Conservation (phyloP, 305 asterid genomes). For the Solanum aculeatissimum region DNA sequence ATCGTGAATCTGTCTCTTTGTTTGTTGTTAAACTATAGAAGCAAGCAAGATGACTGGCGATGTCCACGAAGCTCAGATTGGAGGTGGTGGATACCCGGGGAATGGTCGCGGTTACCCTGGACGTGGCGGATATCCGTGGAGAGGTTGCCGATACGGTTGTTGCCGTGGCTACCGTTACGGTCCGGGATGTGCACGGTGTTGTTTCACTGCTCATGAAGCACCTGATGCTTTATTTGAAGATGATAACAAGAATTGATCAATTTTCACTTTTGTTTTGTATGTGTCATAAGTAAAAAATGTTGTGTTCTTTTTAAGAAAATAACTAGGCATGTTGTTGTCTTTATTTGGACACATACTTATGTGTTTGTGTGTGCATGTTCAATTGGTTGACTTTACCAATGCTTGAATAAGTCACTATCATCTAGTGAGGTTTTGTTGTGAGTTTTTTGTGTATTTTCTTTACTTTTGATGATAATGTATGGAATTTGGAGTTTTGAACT, state of each 20-base stretch:
- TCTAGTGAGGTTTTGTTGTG: neutral
- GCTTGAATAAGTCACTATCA: neutral
- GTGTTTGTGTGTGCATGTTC: neutral
- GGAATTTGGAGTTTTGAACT: neutral
- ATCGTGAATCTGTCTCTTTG: neutral
- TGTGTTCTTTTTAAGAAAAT: neutral
- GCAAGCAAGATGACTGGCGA: neutral
- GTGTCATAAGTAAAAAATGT: neutral
- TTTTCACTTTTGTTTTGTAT: neutral
- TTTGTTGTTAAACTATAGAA: neutral
- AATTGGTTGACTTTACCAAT: neutral
- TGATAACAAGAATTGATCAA: neutral
- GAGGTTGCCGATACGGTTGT: conserved; percentile 4
- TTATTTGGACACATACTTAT: neutral
- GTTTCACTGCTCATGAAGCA: neutral
- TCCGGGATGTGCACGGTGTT: neutral
- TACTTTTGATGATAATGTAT: neutral
- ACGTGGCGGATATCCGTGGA: neutral
- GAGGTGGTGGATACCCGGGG: neutral
- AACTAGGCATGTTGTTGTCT: neutral
- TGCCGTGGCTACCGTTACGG: conserved; percentile 1
- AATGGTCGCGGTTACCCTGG: neutral
- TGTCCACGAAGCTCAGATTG: neutral
- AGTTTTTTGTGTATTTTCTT: neutral
- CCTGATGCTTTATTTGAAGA: conserved; percentile 6